Evolutionary conservation across 2,329 filamentous ascomycete species (phyloP).

Genomic region (Talaromyces sp.): DNA sequence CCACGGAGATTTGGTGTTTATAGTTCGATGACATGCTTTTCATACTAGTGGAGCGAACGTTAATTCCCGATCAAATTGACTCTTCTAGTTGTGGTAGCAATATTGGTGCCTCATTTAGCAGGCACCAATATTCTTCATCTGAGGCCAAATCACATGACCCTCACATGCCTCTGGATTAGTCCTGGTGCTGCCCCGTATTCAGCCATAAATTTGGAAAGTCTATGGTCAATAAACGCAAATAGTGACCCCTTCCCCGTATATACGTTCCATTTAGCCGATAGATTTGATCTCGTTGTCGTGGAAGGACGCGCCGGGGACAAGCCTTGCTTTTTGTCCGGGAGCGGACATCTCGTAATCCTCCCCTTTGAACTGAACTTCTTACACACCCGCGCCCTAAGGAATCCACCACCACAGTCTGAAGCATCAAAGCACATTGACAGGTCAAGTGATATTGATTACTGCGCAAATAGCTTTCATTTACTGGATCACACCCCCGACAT

Average conservation of each 20-base stretch:
- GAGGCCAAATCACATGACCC: conserved; percentile 17
- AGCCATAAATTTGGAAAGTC: conserved; percentile 8
- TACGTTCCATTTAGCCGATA: not conserved
- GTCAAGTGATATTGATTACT: not conserved
- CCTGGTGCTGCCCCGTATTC: conserved; percentile 9
- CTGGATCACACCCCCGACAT: not conserved
- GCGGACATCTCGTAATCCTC: conserved; percentile 27
- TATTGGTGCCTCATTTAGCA: conserved; percentile 7
- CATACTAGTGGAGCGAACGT: too few relatives aligned
- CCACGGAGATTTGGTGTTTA: too few relatives aligned
- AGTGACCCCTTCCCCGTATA: not conserved
- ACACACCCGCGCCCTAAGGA: conserved; percentile 16
- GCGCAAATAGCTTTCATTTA: not conserved
- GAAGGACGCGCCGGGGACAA: conserved; percentile 9
- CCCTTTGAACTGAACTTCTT: conserved; percentile 24
- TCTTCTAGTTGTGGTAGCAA: too few relatives aligned
- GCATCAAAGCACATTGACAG: conserved; percentile 1
- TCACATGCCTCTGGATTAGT: conserved; percentile 15
- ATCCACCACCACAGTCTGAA: conserved; percentile 10
- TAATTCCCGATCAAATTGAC: too few relatives aligned
- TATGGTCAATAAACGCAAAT: not conserved
- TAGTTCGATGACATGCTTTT: too few relatives aligned
- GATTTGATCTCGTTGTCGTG: conserved; percentile 4
- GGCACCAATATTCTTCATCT: not conserved
- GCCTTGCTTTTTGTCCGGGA: conserved; percentile 17